phyloP scores from a whole-genome alignment of 306 rosid genomes.

The Fragaria ananassa region DNA sequence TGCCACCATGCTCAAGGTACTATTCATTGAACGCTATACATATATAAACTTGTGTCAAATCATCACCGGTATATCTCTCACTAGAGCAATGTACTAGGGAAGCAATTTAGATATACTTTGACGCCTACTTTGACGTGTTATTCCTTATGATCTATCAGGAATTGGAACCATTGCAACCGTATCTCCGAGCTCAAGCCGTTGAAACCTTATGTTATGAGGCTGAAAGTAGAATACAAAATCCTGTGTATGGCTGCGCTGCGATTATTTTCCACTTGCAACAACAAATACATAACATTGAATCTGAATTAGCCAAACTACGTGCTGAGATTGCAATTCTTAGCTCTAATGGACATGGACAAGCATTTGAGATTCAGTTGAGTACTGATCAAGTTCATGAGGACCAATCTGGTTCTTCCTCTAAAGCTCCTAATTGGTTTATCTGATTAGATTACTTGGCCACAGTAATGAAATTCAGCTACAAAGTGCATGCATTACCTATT shows the following conservation, averaged over 20 bases:
- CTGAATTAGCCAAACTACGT: conserved; percentile 43
- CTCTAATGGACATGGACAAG: conserved; percentile 10
- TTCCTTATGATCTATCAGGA: conserved; percentile 26
- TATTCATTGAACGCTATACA: background rate
- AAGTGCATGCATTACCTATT: background rate
- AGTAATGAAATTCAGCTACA: background rate
- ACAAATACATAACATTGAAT: conserved; percentile 38
- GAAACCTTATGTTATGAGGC: conserved; percentile 57
- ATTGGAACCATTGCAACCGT: conserved; percentile 27
- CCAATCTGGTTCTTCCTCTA: background rate
- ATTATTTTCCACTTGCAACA: conserved; percentile 52
- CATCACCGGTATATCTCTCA: background rate
- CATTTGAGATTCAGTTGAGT: background rate
- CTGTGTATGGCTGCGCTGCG: conserved; percentile 60
- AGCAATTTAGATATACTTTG: background rate
- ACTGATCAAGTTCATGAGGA: background rate
- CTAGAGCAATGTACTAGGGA: background rate
- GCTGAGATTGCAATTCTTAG: conserved; percentile 40
- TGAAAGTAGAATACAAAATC: conserved; percentile 52
- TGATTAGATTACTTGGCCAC: background rate
- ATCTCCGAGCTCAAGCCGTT: conserved; percentile 44
- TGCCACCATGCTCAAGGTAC: conserved; percentile 73
- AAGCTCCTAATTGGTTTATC: background rate
- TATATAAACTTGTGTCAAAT: background rate
- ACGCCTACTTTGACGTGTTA: background rate